A percentile compares a stretch with the other conserved stretches of the same genome.
phyloP scores from a whole-genome alignment of 2,329 filamentous ascomycete genomes.

The Pyrenophora seminiperda region DNA sequence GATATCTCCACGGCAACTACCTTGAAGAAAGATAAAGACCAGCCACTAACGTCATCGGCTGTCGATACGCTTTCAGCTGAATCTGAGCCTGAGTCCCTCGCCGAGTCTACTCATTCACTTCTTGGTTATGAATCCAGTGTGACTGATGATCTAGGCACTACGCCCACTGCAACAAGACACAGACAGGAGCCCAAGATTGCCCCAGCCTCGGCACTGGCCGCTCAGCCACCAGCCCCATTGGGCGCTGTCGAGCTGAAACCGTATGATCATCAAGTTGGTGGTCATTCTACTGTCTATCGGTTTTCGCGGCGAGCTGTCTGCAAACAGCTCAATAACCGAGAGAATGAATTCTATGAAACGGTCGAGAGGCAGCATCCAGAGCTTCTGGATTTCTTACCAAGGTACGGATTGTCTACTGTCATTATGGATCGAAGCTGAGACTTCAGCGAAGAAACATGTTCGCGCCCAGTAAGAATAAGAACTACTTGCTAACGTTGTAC shows the following conservation, averaged over 20 bases:
- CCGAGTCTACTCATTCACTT: slow-evolving; percentile 51
- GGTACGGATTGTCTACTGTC: slow-evolving; percentile 50
- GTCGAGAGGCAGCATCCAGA: slow-evolving; percentile 91
- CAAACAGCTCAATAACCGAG: slow-evolving; percentile 96
- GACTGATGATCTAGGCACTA: slow-evolving; percentile 57
- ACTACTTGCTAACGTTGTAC: slow-evolving; percentile 40
- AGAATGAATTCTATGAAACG: slow-evolving; percentile 98
- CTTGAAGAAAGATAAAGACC: slow-evolving; percentile 47
- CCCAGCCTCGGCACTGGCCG: slow-evolving; percentile 26
- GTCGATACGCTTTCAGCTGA: slow-evolving; percentile 44
- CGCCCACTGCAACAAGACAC: slow-evolving; percentile 42
- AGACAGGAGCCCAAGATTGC: slow-evolving; percentile 40
- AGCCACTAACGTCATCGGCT: slow-evolving; percentile 43
- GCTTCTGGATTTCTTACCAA: slow-evolving; percentile 86
- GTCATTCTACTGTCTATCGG: slow-evolving; percentile 93
- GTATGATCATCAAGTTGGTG: slow-evolving; percentile 96
- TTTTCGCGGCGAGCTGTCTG: slow-evolving; percentile 95
- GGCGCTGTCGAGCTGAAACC: slow-evolving; percentile 95
- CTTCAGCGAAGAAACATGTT: slow-evolving; percentile 43
- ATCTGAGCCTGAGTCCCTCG: slow-evolving; percentile 50
- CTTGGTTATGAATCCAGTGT: slow-evolving; percentile 59
- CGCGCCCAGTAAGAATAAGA: slow-evolving; percentile 1
- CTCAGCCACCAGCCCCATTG: slow-evolving; percentile 63
- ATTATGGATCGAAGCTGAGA: slow-evolving; percentile 48
- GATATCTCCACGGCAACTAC: slow-evolving; percentile 55